Conservation (phyloP, 2,329 filamentous ascomycete genomes). For the Alternaria triticina region DNA sequence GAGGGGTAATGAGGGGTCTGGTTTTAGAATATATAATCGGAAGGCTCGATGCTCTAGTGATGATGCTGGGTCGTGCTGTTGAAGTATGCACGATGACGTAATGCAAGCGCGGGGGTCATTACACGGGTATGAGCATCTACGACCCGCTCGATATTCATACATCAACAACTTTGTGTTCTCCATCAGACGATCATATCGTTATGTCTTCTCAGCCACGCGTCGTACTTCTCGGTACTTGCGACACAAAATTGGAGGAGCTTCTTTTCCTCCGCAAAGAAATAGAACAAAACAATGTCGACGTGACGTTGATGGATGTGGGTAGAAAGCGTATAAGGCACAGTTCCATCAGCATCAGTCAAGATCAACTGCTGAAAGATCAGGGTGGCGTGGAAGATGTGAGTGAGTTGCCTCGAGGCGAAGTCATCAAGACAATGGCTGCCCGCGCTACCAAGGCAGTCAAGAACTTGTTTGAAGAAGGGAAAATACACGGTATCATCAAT, state of each 20-base stretch:
- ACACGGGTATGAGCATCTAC: not conserved
- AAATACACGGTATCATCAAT: slow-evolving; percentile 64
- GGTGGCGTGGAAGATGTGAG: slow-evolving; percentile 40
- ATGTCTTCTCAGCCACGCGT: slow-evolving; percentile 45
- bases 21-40: not conserved
- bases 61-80: not conserved
- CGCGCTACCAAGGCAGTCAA: slow-evolving; percentile 55
- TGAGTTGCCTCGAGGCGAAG: slow-evolving; percentile 58
- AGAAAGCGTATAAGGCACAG: slow-evolving; percentile 51
- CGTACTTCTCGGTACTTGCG: slow-evolving; percentile 67
- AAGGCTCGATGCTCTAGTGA: not conserved
- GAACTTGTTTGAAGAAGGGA: slow-evolving; percentile 44
- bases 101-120: slow-evolving; percentile 5
- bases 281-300: slow-evolving; percentile 35
- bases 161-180: not conserved
- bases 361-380: slow-evolving; percentile 48
- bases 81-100: slow-evolving; percentile 15
- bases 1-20: no score
- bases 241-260: slow-evolving; percentile 68
- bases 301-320: slow-evolving; percentile 65
- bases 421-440: slow-evolving; percentile 62
- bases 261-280: slow-evolving; percentile 61
- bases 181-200: no score
- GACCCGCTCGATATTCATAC: not conserved
- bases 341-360: slow-evolving; percentile 56